phyloP scores from a whole-genome alignment of 768 basidiomycete species.

The Russula foetens region DNA sequence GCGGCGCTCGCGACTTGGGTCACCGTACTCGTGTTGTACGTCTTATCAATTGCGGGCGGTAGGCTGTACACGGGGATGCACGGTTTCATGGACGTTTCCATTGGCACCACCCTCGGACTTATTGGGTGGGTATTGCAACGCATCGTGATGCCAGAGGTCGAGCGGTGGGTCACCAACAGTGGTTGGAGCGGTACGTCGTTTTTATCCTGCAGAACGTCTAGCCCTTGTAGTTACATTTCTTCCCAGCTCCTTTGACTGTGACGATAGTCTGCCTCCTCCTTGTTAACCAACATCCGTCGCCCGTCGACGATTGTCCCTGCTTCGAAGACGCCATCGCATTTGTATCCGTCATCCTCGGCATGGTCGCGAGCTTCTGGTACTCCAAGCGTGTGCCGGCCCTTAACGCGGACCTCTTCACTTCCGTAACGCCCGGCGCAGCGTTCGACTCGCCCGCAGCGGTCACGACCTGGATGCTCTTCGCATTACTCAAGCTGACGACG shows the following conservation, averaged over 20 bases:
- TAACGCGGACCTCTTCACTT: conserved; percentile 24
- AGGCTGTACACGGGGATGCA: conserved; percentile 88
- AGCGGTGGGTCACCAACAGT: conserved; percentile 33
- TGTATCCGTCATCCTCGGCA: conserved; percentile 76
- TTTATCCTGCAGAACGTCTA: conserved; percentile 4
- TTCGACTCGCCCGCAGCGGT: conserved; percentile 32
- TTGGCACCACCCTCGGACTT: conserved; percentile 58
- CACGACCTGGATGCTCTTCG: conserved; percentile 31
- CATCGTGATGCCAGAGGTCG: conserved; percentile 31
- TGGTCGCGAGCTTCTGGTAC: conserved; percentile 60
- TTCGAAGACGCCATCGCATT: conserved; percentile 97
- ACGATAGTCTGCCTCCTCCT: conserved; percentile 59
- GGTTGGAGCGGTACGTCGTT: conserved; percentile 31
- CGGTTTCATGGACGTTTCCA: conserved; percentile 64
- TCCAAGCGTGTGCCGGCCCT: conserved; percentile 35
- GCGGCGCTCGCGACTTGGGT: conserved; percentile 35
- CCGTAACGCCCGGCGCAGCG: conserved; percentile 52
- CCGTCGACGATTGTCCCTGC: conserved; percentile 95
- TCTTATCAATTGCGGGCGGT: conserved; percentile 67
- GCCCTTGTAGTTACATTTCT: not conserved
- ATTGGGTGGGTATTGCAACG: conserved; percentile 48
- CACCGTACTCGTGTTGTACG: conserved; percentile 45
- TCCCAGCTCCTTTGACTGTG: conserved; percentile 48
- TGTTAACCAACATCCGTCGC: conserved; percentile 88
- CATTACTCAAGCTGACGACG: conserved; percentile 34